phyloP scores from a whole-genome alignment of 1,284 basidiomycete species.

The Cryptococcus floricola region DNA sequence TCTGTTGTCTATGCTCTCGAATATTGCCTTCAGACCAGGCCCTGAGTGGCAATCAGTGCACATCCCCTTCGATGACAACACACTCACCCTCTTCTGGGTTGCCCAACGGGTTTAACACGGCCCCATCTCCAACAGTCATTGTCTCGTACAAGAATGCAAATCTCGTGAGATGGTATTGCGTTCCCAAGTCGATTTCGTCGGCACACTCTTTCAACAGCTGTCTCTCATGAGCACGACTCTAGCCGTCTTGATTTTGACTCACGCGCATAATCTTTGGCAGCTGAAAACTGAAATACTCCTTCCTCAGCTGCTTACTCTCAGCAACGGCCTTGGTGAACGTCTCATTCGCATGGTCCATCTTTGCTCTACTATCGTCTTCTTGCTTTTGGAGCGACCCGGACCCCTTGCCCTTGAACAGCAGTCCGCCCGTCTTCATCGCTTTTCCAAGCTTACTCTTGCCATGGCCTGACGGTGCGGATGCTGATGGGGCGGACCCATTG shows the following conservation, averaged over 20 bases:
- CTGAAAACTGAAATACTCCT: slow-evolving; percentile 97
- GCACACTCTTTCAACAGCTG: slow-evolving; percentile 92
- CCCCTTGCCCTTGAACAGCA: slow-evolving; percentile 89
- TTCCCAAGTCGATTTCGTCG: slow-evolving; percentile 93
- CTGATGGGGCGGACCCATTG: background rate
- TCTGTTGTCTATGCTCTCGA: slow-evolving; percentile 89
- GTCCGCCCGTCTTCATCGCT: slow-evolving; percentile 85
- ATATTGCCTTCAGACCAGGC: slow-evolving; percentile 76
- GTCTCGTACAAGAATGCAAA: slow-evolving; percentile 94
- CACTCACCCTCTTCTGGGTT: slow-evolving; percentile 34
- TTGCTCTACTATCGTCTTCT: slow-evolving; percentile 85
- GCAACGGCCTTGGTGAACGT: slow-evolving; percentile 86
- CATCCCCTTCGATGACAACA: background rate
- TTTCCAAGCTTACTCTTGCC: slow-evolving; percentile 49
- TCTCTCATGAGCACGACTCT: background rate
- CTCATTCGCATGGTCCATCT: slow-evolving; percentile 82
- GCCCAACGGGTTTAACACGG: slow-evolving; percentile 52
- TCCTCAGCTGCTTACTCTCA: slow-evolving; percentile 81
- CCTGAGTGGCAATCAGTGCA: slow-evolving; percentile 46
- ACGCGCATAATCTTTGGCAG: slow-evolving; percentile 88
- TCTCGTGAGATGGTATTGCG: slow-evolving; percentile 91
- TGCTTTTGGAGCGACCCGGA: slow-evolving; percentile 87
- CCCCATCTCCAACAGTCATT: slow-evolving; percentile 85
- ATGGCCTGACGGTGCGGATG: slow-evolving; percentile 6
- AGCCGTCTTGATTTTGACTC: slow-evolving; percentile 42